Base-by-base conservation (phyloP, 202 grass and related monocot species). In the Setaria italica region DNA sequence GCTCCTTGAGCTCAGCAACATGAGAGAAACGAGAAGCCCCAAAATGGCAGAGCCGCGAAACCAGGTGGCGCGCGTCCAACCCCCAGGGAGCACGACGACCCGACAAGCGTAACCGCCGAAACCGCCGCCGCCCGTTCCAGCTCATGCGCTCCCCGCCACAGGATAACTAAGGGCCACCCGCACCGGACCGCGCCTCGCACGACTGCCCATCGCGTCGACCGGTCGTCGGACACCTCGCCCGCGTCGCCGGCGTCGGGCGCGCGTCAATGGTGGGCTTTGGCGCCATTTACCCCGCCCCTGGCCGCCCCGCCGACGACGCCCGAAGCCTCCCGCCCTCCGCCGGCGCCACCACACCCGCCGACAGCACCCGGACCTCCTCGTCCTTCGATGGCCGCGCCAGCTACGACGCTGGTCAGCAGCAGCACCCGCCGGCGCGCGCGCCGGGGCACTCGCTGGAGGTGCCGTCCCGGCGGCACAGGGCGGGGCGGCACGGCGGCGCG, bases 251-350 rank as follows among this genome's bases (percentile, higher is more conserved):
- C 68, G 72, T 34, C 50, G 51, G 48, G 29, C 81, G 14, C 69
- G 14, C 67, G 78, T 45, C 64, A 13, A 46, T 17, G 45, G 90
- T 91, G 94, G 91, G 91, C 39, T 91, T 84, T 16, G 69, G 83
- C 29, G 69, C 85, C 45, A 83, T 77, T 75, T 66, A 87, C 62
- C 75, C 89, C 7, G 74, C 85, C 70, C 76, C 81, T 45, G 83
- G 74, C 11, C 45, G 37, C 37, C 56, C 32, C 50, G 32, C 13
- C 21, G 57, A 15, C 71, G 72, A 47, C 51, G 7, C 16, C 62
- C 39, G 16, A 30, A 12, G n/a, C 25, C 76, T 11, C 25, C 80
- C 17, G 45, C 43, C 41, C 62, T 62, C 87, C 47, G 16, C n/a
- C 58, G 21, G 2, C 57, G 20, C 34, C 64, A 42, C 10, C n/a